A percentile compares a stretch with the other conserved stretches of the same genome.
Conservation (phyloP, 129 eudicot species). For the Kitagawia praeruptora region DNA sequence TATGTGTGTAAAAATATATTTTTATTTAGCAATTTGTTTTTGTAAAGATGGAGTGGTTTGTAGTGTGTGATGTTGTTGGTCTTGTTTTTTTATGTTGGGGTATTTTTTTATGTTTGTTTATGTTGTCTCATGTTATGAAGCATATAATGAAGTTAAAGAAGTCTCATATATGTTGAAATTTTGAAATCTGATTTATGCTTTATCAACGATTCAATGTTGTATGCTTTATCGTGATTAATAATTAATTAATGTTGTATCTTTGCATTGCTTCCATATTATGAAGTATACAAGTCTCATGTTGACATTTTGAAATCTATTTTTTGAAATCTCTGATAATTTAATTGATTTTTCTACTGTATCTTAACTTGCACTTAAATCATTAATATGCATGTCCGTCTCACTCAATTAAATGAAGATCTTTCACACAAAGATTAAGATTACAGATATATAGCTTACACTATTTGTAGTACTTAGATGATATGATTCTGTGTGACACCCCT, state of each 20-base stretch:
- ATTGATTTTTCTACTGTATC: background rate
- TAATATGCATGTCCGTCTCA: background rate
- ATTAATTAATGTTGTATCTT: no score
- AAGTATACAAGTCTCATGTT: background rate
- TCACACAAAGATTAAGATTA: background rate
- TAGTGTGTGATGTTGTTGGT: background rate
- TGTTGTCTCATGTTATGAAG: no score
- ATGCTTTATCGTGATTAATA: no score
- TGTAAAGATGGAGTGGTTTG: background rate
- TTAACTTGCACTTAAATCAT: background rate
- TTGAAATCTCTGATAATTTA: background rate
- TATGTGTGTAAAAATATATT: no score
- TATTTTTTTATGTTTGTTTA: no score
- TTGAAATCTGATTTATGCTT: no score
- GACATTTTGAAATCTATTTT: background rate
- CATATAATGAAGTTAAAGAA: no score
- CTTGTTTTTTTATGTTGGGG: background rate
- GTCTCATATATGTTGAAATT: no score
- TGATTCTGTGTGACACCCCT: background rate
- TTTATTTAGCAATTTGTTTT: no score
- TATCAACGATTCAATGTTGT: no score
- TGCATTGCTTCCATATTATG: no score
- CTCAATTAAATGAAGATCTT: background rate
- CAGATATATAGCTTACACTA: background rate
- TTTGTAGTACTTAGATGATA: background rate